Evolutionary conservation across 2,329 filamentous ascomycete genomes (phyloP).

Genomic region (Rhinocladiella similis): DNA sequence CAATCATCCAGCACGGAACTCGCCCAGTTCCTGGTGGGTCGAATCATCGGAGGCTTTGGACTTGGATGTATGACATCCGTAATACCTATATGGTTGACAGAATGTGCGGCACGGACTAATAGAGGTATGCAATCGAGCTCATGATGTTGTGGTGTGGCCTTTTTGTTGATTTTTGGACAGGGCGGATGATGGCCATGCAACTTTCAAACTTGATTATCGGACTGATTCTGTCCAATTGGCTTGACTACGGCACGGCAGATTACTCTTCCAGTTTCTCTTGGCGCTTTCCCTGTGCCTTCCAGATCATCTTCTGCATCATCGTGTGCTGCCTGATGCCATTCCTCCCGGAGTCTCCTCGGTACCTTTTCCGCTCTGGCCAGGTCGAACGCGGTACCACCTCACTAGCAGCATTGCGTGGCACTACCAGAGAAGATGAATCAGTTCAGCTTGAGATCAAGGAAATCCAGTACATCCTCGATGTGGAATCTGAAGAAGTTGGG

Average conservation of each 20-base stretch:
- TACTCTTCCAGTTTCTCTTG: slow-evolving; percentile 50
- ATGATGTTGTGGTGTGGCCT: no score
- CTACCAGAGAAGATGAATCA: slow-evolving; percentile 32
- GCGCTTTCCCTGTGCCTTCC: slow-evolving; percentile 59
- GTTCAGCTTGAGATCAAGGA: slow-evolving; percentile 37
- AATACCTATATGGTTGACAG: slow-evolving; percentile 37
- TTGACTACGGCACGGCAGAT: slow-evolving; percentile 53
- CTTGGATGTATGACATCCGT: slow-evolving; percentile 32
- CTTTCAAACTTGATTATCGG: slow-evolving; percentile 51
- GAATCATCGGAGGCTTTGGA: slow-evolving; percentile 44
- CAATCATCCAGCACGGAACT: slow-evolving; percentile 40
- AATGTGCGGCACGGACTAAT: slow-evolving; percentile 37
- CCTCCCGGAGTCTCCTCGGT: neutral
- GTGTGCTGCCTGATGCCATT: slow-evolving; percentile 55
- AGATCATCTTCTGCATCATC: slow-evolving; percentile 56
- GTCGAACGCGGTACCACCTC: slow-evolving; percentile 54
- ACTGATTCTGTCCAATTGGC: slow-evolving; percentile 36
- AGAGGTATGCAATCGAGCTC: neutral
- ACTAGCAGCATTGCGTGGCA: slow-evolving; percentile 37
- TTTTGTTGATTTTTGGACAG: slow-evolving; percentile 24
- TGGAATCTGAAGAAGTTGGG: slow-evolving; percentile 29
- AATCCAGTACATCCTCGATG: slow-evolving; percentile 38
- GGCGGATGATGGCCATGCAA: slow-evolving; percentile 52
- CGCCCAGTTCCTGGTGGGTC: slow-evolving; percentile 45
- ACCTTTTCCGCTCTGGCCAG: slow-evolving; percentile 47